Conservation (phyloP, 805 yeast species). For the Starmerella etchellsii region DNA sequence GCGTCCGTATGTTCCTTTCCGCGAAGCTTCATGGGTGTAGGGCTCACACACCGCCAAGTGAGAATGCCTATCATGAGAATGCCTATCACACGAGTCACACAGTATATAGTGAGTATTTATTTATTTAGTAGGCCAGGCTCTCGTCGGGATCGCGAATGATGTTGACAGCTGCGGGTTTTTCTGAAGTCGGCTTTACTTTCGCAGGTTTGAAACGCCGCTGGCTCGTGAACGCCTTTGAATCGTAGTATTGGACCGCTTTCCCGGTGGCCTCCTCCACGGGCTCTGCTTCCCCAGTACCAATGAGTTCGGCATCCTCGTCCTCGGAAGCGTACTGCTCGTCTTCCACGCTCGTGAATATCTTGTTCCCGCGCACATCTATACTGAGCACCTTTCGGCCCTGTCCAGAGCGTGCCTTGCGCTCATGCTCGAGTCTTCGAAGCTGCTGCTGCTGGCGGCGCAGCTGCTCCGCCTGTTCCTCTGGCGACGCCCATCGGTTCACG, state of each 20-base stretch:
- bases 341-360: constrained; percentile 51
- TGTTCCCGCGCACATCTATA: constrained; percentile 69
- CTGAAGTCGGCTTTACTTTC: not conserved
- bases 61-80: too few species aligned
- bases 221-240: not conserved
- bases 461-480: constrained; percentile 77
- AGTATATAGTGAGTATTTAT: not conserved
- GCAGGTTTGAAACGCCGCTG: not conserved
- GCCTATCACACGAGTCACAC: not conserved
- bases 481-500: constrained; percentile 62
- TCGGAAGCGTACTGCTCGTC: constrained; percentile 22
- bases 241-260: not conserved
- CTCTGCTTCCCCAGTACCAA: too few species aligned
- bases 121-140: not conserved
- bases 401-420: constrained; percentile 49
- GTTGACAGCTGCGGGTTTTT: too few species aligned
- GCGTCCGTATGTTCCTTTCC: constrained; percentile 53
- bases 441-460: constrained; percentile 75
- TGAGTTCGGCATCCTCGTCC: constrained; percentile 2
- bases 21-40: constrained; percentile 59
- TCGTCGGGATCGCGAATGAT: not conserved
- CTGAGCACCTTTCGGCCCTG: constrained; percentile 63
- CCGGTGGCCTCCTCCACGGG: too few species aligned
- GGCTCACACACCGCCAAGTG: too few species aligned
- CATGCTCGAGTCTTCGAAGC: constrained; percentile 48